These are phyloP conservation scores for Ceratobasidium sp. DNA, from an alignment of 1,284 basidiomycete species.

Conservation along the genomic window DNA sequence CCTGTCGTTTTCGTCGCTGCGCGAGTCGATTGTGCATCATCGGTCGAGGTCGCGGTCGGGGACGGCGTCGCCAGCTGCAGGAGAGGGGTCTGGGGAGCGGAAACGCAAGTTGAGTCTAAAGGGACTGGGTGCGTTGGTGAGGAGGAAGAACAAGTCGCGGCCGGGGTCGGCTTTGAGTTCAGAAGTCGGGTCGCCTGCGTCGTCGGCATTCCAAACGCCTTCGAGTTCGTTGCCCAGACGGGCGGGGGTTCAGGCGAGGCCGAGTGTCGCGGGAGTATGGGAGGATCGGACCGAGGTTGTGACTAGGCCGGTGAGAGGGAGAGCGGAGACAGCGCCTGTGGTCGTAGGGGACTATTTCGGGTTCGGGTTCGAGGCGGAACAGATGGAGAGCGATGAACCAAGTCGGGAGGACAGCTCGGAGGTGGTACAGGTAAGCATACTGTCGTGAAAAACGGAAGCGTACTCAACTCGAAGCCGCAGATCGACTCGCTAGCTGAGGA, in stretches of 20 bases:
- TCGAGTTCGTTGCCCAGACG: conserved; percentile 19
- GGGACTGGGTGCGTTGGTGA: conserved; percentile 7
- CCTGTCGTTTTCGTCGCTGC: conserved; percentile 14
- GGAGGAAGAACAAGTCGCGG: background rate
- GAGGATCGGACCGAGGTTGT: background rate
- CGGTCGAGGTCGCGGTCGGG: background rate
- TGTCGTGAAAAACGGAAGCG: background rate
- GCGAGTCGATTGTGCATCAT: background rate
- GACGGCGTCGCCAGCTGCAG: background rate
- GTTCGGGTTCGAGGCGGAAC: background rate
- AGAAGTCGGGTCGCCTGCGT: background rate
- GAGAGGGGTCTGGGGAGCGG: background rate
- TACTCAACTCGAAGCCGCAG: conserved; percentile 1
- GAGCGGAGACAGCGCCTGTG: conserved; percentile 17
- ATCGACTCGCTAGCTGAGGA: background rate
- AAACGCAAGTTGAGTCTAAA: conserved; percentile 17
- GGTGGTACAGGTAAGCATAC: background rate
- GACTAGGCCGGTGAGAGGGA: background rate
- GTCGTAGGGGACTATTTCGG: conserved; percentile 19
- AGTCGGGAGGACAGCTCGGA: conserved; percentile 24
- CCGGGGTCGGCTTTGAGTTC: background rate
- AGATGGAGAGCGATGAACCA: conserved; percentile 2
- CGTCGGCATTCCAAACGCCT: conserved; percentile 14
- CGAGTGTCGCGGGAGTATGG: background rate
- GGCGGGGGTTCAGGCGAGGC: background rate